phyloP scores from a whole-genome alignment of 106 monocot species.

The Platanthera zijinensis region DNA sequence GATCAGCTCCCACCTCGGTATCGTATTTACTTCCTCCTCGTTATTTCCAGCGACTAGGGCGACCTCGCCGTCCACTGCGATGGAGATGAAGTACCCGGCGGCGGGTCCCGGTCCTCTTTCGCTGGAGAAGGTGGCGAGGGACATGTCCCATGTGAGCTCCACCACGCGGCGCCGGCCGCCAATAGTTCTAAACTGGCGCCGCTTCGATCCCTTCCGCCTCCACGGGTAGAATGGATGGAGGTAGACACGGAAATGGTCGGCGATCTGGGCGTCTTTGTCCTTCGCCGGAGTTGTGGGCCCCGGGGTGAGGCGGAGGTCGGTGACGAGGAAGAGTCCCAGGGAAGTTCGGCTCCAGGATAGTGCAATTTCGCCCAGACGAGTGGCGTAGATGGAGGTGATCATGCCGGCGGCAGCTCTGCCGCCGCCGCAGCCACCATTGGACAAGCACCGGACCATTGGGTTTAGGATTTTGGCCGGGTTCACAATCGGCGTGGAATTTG shows the following conservation, averaged over 20 bases:
- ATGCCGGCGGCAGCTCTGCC: neutral
- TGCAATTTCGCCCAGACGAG: neutral
- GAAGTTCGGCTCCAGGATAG: neutral
- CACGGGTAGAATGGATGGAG: neutral
- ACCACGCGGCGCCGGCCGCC: neutral
- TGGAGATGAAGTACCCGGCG: neutral
- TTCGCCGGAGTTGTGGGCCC: neutral
- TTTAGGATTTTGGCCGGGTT: neutral
- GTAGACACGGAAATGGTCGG: constrained; percentile 1
- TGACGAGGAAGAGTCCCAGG: neutral
- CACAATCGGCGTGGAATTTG: neutral
- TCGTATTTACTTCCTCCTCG: neutral
- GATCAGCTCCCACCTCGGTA: neutral
- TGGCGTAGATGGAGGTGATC: constrained; percentile 5
- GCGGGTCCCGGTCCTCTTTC: neutral
- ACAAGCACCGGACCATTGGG: constrained; percentile 1
- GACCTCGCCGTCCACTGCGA: neutral
- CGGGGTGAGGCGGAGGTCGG: neutral
- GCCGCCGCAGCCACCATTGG: neutral
- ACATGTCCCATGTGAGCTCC: constrained; percentile 1
- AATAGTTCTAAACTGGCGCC: neutral
- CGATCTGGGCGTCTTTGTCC: neutral
- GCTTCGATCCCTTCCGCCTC: constrained; percentile 6
- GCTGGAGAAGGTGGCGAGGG: neutral
- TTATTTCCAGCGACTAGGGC: neutral